Percentiles rank a stretch among this genome's conserved stretches.
phyloP scores from a whole-genome alignment of 768 basidiomycete genomes.

The Podaxis rugospora region DNA sequence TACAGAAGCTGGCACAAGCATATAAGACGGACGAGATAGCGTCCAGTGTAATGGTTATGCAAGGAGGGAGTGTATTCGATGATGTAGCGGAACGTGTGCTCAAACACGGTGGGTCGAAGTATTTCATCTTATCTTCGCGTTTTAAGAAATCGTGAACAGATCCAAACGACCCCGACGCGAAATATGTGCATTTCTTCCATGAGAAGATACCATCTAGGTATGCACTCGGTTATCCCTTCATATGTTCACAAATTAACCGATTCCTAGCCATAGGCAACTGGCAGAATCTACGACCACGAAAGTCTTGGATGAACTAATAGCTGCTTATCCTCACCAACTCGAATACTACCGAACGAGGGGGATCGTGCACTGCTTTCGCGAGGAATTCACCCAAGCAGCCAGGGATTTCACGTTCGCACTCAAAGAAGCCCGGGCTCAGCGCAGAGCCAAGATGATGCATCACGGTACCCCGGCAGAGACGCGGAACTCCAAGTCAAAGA shows the following conservation, averaged over 20 bases:
- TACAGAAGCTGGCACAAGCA: conserved; percentile 82
- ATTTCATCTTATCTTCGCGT: background rate
- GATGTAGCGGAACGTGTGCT: conserved; percentile 88
- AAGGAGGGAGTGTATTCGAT: conserved; percentile 88
- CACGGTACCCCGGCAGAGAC: conserved; percentile 33
- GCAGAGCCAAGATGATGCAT: conserved; percentile 61
- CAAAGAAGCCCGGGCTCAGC: conserved; percentile 67
- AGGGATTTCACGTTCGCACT: conserved; percentile 82
- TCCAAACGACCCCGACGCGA: conserved; percentile 71
- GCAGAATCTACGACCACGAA: conserved; percentile 78
- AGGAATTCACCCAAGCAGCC: conserved; percentile 69
- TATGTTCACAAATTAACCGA: background rate
- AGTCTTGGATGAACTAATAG: conserved; percentile 78
- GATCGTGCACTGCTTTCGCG: conserved; percentile 84
- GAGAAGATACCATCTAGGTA: conserved; percentile 93
- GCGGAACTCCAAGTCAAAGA: conserved; percentile 30
- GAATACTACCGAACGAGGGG: conserved; percentile 90
- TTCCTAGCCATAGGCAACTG: conserved; percentile 54
- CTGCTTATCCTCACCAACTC: conserved; percentile 65
- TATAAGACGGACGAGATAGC: conserved; percentile 89
- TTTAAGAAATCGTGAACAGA: conserved; percentile 36
- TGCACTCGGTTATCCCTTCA: conserved; percentile 15
- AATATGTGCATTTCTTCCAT: conserved; percentile 92
- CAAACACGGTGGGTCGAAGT: conserved; percentile 39
- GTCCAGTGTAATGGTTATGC: conserved; percentile 93